Base-by-base conservation (phyloP, 495 filamentous ascomycete species). In the Sporormia fimetaria region DNA sequence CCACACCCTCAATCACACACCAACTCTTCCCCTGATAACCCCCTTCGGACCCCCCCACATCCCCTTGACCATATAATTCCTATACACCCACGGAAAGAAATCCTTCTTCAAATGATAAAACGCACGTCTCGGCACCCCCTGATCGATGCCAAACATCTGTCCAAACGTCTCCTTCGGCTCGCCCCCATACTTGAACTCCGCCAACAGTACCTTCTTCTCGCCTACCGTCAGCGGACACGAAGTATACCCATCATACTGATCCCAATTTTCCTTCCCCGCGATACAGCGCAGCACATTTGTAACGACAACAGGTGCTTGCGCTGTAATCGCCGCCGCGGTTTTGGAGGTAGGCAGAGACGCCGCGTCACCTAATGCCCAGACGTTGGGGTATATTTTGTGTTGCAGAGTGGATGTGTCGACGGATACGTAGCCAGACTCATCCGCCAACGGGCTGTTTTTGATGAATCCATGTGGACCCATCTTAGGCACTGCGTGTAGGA, bases 121-220 rank as follows among this genome's bases (percentile, higher is more conserved):
- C 7, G 65, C 49, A 6, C 68, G 59, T 4, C 69, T 64, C 0
- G 78, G 44, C 3, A 25, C 21, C 1, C 12, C 44, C 20, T 48
- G 44, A 31, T 48, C 44, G 15, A 48, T 64, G 5, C 74, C 75
- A 14, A 80, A 59, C 57, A 59, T 65, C 11, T 59, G 47, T 14
- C 55, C 64, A 48, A 81, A 81, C 0, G 78, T 80, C 67, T 81
- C 78, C 63, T 80, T 78, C 3, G 78, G 78, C 46, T 65, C 68
- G 8, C 74, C 75, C n/a, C 70, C 78, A 42, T 81, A 81, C 67
- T 76, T 80, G 64, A 81, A 81, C 62, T 81, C 78, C 11, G 74
- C 75, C 27, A 81, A 67, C 32, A 81, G 64, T 10, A 81, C 74
- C 61, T 81, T 78, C 37, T 69, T 69, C 46, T 80, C 75, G 46